Percentiles rank a stretch among this genome's conserved stretches.
Conservation (phyloP, 495 filamentous ascomycete genomes). For the Gamarada debralockiae region DNA sequence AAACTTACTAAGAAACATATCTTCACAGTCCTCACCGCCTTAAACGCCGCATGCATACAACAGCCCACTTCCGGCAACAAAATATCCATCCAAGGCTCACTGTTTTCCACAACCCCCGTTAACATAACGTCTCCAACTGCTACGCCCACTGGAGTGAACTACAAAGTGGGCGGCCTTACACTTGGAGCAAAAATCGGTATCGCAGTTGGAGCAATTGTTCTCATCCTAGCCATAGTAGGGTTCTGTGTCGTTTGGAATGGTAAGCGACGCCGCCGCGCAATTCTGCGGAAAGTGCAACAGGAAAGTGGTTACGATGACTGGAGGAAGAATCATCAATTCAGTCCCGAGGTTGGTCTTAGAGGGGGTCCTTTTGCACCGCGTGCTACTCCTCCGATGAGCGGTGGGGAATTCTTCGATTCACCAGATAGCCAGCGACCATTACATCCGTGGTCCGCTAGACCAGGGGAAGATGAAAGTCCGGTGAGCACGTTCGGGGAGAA, state of each 20-base stretch:
- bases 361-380: too few species aligned
- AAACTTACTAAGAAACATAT: constrained; percentile 2
- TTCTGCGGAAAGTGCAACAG: constrained; percentile 11
- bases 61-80: constrained; percentile 35
- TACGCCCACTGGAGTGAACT: neutral
- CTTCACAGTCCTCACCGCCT: constrained; percentile 37
- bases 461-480: neutral
- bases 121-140: constrained; percentile 29
- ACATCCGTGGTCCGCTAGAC: neutral
- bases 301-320: constrained; percentile 15
- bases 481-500: constrained; percentile 16
- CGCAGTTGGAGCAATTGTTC: constrained; percentile 38
- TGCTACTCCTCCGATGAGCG: neutral
- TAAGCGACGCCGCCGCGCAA: constrained; percentile 34
- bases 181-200: constrained; percentile 50
- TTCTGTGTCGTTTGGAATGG: constrained; percentile 45
- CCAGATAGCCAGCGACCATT: constrained; percentile 22
- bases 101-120: constrained; percentile 40
- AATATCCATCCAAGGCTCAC: constrained; percentile 41
- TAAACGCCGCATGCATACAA: constrained; percentile 46
- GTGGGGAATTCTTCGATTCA: constrained; percentile 18
- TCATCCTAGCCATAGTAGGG: constrained; percentile 37
- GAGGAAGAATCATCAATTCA: too few species aligned
- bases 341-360: neutral
- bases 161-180: constrained; percentile 20